Base-by-base conservation (phyloP, 768 basidiomycete species). In the Macrolepiota albuminosa region DNA sequence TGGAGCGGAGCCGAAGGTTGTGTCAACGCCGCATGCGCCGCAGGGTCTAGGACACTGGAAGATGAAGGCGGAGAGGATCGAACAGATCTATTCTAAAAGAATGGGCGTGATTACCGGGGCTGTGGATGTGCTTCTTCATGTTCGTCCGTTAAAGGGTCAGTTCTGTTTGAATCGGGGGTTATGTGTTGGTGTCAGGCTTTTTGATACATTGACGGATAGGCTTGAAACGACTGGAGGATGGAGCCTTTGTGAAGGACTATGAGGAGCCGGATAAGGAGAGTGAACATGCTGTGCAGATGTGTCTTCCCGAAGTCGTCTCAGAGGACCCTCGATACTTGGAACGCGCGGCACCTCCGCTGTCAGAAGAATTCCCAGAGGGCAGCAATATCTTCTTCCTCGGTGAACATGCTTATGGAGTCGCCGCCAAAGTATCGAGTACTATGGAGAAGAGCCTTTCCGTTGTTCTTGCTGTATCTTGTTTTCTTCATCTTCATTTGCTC, bases 361-460 rank as follows among this genome's bases (percentile, higher is more conserved):
- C 85, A 0, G 87, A 93, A 56, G 97, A 98, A 69, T 98, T 93
- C 75, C 95, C 95, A 0, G 85, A 84, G 0, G 92, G 90, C 0
- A 90, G 86, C 71, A 92, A 89, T 69, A 91, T 98, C 33, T 97
- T 99, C 75, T 98, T 98, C 85, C 81, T 98, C 7, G 95, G 96
- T 16, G 89, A 92, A 68, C 88, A 93, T 69, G 93, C 91, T 0
- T 99, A 96, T 68, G 97, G 97, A n/a, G 88, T 92, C 3, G 93
- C 96, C 14, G 95, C 95, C 0, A 91, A 95, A 67, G 93, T 99
- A 11, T 81, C 85, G 42, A 81, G 75, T 0, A 92, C 93, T 0
- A 82, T 82, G 0, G 83, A 89, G 3, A 79, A 81, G 2, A 77
- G 84, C 1, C 74, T 98, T 13, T 88, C 93, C 10, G 90, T 98